Evolutionary conservation across 495 filamentous ascomycete genomes (phyloP).

Genomic region (Aspergillus campestris): DNA sequence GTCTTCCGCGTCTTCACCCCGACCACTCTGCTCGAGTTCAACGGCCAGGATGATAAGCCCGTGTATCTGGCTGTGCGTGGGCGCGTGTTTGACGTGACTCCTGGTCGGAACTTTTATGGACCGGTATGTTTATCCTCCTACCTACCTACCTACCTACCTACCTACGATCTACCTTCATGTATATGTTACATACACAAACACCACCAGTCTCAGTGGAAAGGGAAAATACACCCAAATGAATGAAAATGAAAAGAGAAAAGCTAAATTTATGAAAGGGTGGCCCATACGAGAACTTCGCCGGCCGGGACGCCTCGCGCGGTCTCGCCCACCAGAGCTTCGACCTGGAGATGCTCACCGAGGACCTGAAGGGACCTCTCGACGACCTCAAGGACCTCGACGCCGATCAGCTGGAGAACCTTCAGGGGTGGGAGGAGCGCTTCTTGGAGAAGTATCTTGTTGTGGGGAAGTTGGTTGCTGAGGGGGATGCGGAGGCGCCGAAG

Average conservation of each 20-base stretch:
- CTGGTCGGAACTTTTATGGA: slow-evolving; percentile 86
- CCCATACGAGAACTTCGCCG: slow-evolving; percentile 89
- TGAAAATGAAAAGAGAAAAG: neutral
- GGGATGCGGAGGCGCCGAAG: slow-evolving; percentile 45
- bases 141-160: too few relatives aligned
- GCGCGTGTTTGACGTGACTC: slow-evolving; percentile 76
- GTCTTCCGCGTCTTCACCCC: slow-evolving; percentile 93
- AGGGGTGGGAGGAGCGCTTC: slow-evolving; percentile 90
- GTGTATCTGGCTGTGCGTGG: slow-evolving; percentile 84
- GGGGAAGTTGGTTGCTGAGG: slow-evolving; percentile 75
- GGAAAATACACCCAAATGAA: too few relatives aligned
- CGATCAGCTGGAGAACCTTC: slow-evolving; percentile 76
- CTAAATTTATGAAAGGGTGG: slow-evolving; percentile 45
- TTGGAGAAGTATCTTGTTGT: slow-evolving; percentile 89
- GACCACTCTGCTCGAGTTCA: slow-evolving; percentile 75
- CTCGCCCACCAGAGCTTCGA: slow-evolving; percentile 91
- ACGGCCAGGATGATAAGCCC: slow-evolving; percentile 63
- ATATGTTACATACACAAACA: too few relatives aligned
- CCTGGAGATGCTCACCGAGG: slow-evolving; percentile 90
- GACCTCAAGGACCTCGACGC: slow-evolving; percentile 61
- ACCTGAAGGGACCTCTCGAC: slow-evolving; percentile 80
- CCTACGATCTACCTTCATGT: too few relatives aligned
- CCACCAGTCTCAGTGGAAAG: too few relatives aligned
- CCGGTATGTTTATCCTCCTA: slow-evolving; percentile 37
- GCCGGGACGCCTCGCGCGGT: slow-evolving; percentile 86